A percentile compares a stretch with the other conserved stretches of the same genome.
Evolutionary conservation across 305 asterid species (phyloP).

Genomic region (Fraxinus dipetala): DNA sequence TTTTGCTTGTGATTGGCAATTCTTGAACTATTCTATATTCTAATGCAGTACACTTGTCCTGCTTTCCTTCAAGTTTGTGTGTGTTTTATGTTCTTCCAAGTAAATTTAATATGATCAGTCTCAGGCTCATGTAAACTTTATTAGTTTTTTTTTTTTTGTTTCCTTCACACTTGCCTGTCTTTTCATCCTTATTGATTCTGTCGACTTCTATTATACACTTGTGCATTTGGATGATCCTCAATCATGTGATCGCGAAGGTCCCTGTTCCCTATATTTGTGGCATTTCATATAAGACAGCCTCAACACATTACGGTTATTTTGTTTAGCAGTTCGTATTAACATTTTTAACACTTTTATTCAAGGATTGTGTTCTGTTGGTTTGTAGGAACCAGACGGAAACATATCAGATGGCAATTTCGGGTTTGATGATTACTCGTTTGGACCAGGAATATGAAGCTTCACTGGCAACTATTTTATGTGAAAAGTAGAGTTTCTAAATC

Average conservation of each 20-base stretch:
- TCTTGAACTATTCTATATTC: background rate
- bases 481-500: constrained; percentile 17
- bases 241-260: background rate
- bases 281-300: background rate
- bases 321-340: background rate
- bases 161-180: background rate
- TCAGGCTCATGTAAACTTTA: background rate
- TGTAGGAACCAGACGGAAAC: constrained; percentile 66
- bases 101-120: background rate
- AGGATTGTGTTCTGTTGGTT: constrained; percentile 12
- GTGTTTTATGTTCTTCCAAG: background rate
- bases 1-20: background rate
- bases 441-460: constrained; percentile 40
- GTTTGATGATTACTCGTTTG: constrained; percentile 47
- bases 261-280: background rate
- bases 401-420: constrained; percentile 42
- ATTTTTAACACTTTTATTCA: background rate
- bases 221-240: background rate
- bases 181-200: background rate
- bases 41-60: background rate
- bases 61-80: background rate
- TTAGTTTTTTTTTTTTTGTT: background rate
- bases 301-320: background rate
- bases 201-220: background rate
- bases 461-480: background rate